Evolutionary conservation across 108 stramenopile species (phyloP).

Genomic region (Cyclostephanos tholiformis): DNA sequence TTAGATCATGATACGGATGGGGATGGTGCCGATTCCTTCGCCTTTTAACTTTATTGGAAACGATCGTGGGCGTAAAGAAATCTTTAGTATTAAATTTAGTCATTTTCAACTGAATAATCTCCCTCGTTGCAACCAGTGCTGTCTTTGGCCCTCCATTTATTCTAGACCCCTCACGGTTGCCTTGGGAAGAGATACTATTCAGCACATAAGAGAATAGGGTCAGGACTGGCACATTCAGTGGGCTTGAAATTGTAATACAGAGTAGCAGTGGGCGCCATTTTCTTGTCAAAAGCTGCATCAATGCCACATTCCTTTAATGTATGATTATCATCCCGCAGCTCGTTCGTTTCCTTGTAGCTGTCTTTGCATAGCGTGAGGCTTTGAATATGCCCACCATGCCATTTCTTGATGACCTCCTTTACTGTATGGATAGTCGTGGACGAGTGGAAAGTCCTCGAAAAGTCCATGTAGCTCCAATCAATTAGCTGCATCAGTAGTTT

Average conservation of each 20-base stretch:
- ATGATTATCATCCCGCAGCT: conserved; percentile 29
- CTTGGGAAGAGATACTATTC: background rate
- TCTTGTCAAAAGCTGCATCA: conserved; percentile 11
- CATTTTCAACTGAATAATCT: too few relatives aligned
- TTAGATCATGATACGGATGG: conserved; percentile 1
- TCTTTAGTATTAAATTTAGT: too few relatives aligned
- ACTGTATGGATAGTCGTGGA: conserved; percentile 27
- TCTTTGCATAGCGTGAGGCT: conserved; percentile 35
- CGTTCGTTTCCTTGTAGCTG: conserved; percentile 29
- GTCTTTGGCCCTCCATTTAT: background rate
- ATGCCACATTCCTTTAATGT: conserved; percentile 34
- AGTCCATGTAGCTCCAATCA: conserved; percentile 45
- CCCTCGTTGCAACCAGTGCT: too few relatives aligned
- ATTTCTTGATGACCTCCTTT: conserved; percentile 47
- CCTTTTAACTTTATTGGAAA: too few relatives aligned
- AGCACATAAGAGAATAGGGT: conserved; percentile 42
- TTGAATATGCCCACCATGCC: conserved; percentile 38
- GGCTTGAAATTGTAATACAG: conserved; percentile 41
- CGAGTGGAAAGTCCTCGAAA: conserved; percentile 25
- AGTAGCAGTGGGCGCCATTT: conserved; percentile 22
- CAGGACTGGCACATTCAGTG: conserved; percentile 17
- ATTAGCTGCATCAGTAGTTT: conserved; percentile 11
- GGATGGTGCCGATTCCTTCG: too few relatives aligned
- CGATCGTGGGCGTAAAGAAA: too few relatives aligned
- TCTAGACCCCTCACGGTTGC: too few relatives aligned